phyloP scores from a whole-genome alignment of 2,329 filamentous ascomycete species.

The Pezicula rhizophila region DNA sequence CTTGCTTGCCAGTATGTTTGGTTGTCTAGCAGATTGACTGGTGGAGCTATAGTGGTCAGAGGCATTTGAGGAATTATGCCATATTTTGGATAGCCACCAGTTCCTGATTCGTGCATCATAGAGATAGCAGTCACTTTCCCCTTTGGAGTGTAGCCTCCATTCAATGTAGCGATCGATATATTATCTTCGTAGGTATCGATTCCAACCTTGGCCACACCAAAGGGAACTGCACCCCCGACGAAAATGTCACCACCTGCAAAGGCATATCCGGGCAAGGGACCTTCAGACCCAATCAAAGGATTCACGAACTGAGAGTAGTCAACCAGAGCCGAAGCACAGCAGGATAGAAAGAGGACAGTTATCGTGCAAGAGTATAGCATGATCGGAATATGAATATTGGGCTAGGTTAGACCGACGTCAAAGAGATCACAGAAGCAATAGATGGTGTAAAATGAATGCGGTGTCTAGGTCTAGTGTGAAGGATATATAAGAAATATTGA shows the following conservation, averaged over 20 bases:
- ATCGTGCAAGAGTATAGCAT: too few species aligned
- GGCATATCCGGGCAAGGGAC: conserved; percentile 35
- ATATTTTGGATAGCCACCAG: conserved; percentile 53
- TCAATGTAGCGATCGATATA: conserved; percentile 8
- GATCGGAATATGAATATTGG: too few species aligned
- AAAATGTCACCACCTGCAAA: conserved; percentile 29
- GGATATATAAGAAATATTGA: too few species aligned
- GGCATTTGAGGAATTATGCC: conserved; percentile 47
- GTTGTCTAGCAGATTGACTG: conserved; percentile 41
- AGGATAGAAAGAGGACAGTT: too few species aligned
- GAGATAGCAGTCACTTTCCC: conserved; percentile 43
- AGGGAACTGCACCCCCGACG: conserved; percentile 9
- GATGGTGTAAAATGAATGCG: too few species aligned
- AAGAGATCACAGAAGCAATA: too few species aligned
- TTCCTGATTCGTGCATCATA: conserved; percentile 50
- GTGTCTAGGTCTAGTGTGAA: too few species aligned
- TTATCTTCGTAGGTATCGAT: conserved; percentile 22
- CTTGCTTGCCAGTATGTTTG: conserved; percentile 39
- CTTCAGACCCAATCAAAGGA: conserved; percentile 43
- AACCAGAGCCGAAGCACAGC: too few species aligned
- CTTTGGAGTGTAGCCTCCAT: conserved; percentile 33
- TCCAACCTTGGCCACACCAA: conserved; percentile 10
- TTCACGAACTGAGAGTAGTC: conserved; percentile 40
- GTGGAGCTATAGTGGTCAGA: conserved; percentile 27
- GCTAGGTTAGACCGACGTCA: too few species aligned